Conservation (phyloP, 1,139 yeast species). For the Sugiyamaella paludigena region DNA sequence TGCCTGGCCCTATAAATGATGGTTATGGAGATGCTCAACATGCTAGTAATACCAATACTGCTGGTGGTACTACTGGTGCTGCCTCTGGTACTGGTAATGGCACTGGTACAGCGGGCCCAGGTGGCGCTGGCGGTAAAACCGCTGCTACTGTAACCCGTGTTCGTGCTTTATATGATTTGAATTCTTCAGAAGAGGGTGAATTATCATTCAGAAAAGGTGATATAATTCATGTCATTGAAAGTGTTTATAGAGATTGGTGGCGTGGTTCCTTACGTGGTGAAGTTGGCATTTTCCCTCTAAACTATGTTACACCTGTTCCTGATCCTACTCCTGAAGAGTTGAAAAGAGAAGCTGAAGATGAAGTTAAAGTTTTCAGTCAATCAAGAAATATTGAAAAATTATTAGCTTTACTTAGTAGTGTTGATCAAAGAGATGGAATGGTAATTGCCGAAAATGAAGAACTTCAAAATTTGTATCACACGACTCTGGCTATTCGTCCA, state of each 20-base stretch:
- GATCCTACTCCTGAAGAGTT: conserved; percentile 61
- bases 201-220: conserved; percentile 42
- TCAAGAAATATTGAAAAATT: conserved; percentile 61
- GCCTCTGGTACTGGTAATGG: background rate
- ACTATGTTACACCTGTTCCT: conserved; percentile 80
- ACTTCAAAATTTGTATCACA: conserved; percentile 58
- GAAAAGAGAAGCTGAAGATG: conserved; percentile 43
- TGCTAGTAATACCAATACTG: too few relatives aligned
- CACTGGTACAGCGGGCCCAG: background rate
- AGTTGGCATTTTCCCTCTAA: conserved; percentile 89
- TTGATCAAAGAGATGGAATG: conserved; percentile 35
- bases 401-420: conserved; percentile 55
- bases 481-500: conserved; percentile 70
- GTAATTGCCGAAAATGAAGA: conserved; percentile 45
- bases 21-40: too few relatives aligned
- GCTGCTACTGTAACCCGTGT: conserved; percentile 60
- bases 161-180: conserved; percentile 78
- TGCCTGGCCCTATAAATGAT: conserved; percentile 13
- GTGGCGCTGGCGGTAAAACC: conserved; percentile 25
- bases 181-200: conserved; percentile 54
- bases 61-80: conserved; percentile 13
- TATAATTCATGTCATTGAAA: conserved; percentile 74
- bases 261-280: conserved; percentile 79
- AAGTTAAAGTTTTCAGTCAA: conserved; percentile 48
- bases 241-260: conserved; percentile 95